These are phyloP conservation scores for Discostella stelligera DNA, from an alignment of 352 stramenopile species.

Conservation along the genomic window DNA sequence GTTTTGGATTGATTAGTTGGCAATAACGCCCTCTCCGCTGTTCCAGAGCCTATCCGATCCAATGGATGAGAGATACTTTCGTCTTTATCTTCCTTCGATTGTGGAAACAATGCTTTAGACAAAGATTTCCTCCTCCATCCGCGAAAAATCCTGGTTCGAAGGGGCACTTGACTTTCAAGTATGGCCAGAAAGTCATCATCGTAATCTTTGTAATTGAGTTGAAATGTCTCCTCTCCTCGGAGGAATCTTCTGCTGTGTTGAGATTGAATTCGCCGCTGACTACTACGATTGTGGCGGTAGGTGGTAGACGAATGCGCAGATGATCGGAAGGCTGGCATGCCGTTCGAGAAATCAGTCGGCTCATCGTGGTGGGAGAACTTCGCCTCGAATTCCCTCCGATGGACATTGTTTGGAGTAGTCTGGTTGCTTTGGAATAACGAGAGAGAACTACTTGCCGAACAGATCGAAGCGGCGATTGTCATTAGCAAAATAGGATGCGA, in stretches of 20 bases:
- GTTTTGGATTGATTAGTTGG: slow-evolving; percentile 3
- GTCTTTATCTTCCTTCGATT: slow-evolving; percentile 7
- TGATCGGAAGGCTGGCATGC: not conserved
- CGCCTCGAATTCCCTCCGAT: not conserved
- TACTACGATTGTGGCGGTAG: not conserved
- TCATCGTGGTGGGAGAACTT: not conserved
- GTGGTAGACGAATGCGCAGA: slow-evolving; percentile 1
- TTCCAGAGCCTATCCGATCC: not conserved
- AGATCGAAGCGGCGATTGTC: not conserved
- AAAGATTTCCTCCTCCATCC: slow-evolving; percentile 39
- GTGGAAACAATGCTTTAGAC: slow-evolving; percentile 27
- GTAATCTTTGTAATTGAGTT: slow-evolving; percentile 43
- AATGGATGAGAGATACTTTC: not conserved
- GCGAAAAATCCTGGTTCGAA: slow-evolving; percentile 13
- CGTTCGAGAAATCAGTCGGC: slow-evolving; percentile 1
- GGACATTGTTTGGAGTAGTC: not conserved
- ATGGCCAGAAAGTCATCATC: slow-evolving; percentile 26
- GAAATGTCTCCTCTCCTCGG: slow-evolving; percentile 29
- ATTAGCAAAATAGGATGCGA: not conserved
- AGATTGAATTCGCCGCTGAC: slow-evolving; percentile 1
- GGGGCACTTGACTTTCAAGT: slow-evolving; percentile 13
- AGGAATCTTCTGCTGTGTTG: slow-evolving; percentile 11
- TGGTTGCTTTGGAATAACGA: not conserved
- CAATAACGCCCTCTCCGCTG: not conserved
- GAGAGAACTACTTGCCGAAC: slow-evolving; percentile 3